phyloP scores from a whole-genome alignment of 2,329 filamentous ascomycete species.

The Albophoma yamanashiensis region DNA sequence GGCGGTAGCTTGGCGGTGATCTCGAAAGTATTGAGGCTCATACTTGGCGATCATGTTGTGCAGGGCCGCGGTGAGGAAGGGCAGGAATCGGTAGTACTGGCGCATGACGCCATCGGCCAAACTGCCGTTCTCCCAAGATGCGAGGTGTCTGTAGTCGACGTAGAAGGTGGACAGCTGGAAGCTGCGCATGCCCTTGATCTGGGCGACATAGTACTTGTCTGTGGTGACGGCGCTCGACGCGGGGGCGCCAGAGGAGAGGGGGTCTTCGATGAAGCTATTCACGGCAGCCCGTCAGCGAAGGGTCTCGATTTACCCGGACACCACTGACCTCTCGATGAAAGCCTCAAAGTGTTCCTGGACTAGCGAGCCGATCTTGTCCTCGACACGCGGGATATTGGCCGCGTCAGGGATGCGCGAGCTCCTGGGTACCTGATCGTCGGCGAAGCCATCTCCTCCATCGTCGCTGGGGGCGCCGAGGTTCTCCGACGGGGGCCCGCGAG shows the following conservation, averaged over 20 bases:
- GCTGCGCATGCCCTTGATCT: slow-evolving; percentile 66
- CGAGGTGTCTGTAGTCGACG: slow-evolving; percentile 77
- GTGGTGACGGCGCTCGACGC: slow-evolving; percentile 61
- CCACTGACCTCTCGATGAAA: slow-evolving; percentile 61
- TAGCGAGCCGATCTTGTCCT: slow-evolving; percentile 65
- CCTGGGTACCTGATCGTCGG: slow-evolving; percentile 51
- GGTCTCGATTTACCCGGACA: background rate
- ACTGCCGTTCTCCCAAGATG: slow-evolving; percentile 64
- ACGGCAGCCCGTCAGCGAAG: background rate
- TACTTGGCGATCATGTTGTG: slow-evolving; percentile 93
- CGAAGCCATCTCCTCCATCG: slow-evolving; percentile 51
- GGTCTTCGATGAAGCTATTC: slow-evolving; percentile 56
- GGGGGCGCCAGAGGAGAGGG: slow-evolving; percentile 49
- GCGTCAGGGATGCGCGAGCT: slow-evolving; percentile 36
- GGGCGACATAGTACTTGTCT: slow-evolving; percentile 76
- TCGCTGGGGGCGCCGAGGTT: slow-evolving; percentile 50
- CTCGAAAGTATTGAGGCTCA: slow-evolving; percentile 86
- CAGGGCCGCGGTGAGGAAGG: slow-evolving; percentile 78
- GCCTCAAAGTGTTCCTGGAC: slow-evolving; percentile 68
- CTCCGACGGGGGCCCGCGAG: slow-evolving; percentile 52
- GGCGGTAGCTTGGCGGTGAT: slow-evolving; percentile 76
- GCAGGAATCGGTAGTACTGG: slow-evolving; percentile 91
- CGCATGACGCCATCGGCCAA: slow-evolving; percentile 78
- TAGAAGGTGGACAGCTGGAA: slow-evolving; percentile 77
- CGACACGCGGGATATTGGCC: slow-evolving; percentile 54